Base-by-base conservation (phyloP, 179 eudicot species). In the Gypsophila paniculata region DNA sequence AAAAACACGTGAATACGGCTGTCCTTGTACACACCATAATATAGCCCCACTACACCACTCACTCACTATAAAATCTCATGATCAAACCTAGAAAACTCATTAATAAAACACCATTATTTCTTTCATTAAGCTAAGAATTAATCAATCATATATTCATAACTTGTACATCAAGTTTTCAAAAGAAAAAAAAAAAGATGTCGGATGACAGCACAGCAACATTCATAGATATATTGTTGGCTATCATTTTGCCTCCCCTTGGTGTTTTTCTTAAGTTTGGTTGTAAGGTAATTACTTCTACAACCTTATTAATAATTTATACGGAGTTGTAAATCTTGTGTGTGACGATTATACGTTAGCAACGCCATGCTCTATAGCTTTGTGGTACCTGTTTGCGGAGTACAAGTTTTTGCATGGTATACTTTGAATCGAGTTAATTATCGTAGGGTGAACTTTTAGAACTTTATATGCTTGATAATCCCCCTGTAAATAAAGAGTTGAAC, bases 181-280 rank as follows among this genome's bases (percentile, higher is more conserved):
- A 46, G 17, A 46, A 46, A 10, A 10, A 46, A 2, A 46, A 12
- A 10, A 46, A 46, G 10, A 46, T 46, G 52, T 13, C 52, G 52
- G 52, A 46, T 9, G 52, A 46, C 0, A 46, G 52, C 52, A 46
- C 76, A 53, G 65, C 81, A 69, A 78, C 81, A 7, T 73, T 39
- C 60, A 36, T 89, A 15, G 95, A 87, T 32, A 86, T 89, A 63
- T 6, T 89, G 1, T 49, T 89, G 15, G 89, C 95, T 38, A 81
- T 89, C 77, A 12, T 89, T 75, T 75, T 89, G 80, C 95, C 95
- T 62, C 95, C 95, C 18, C 90, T 89, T 58, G 95, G 95, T 44
- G 91, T 87, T 44, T 89, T 89, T 83, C 74, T 87, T 61, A 86
- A 77, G 79, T 82, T 54, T 52, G 88, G 87, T 10, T 89, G 94